Conservation (phyloP, 2,329 filamentous ascomycete species). For the Epichloe bromicola region DNA sequence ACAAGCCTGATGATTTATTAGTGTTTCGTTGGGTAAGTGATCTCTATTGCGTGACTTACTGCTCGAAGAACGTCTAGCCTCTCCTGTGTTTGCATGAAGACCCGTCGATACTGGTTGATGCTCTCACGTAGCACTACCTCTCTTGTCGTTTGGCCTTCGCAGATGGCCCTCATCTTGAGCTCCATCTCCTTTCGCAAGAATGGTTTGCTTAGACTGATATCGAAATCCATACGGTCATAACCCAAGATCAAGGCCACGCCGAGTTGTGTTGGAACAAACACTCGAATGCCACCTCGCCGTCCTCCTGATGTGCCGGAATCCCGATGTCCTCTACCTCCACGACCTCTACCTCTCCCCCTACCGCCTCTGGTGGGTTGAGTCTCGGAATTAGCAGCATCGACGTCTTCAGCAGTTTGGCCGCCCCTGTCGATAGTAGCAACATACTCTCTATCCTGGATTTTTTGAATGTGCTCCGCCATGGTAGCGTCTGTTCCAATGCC, state of each 20-base stretch:
- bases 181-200: conserved; percentile 98
- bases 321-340: conserved; percentile 26
- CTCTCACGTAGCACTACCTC: conserved; percentile 69
- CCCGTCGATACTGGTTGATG: conserved; percentile 71
- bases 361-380: conserved; percentile 24
- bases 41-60: conserved; percentile 31
- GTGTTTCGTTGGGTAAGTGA: background rate
- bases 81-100: conserved; percentile 71
- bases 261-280: conserved; percentile 86
- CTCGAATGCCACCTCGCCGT: conserved; percentile 46
- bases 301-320: conserved; percentile 30
- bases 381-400: conserved; percentile 20
- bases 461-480: conserved; percentile 97
- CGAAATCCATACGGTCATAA: conserved; percentile 87
- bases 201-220: conserved; percentile 86
- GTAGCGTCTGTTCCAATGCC: conserved; percentile 97
- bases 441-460: conserved; percentile 84
- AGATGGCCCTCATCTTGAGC: conserved; percentile 90
- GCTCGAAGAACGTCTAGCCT: conserved; percentile 54
- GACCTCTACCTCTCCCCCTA: conserved; percentile 35
- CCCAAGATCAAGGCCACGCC: conserved; percentile 87
- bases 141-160: conserved; percentile 68
- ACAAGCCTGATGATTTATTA: conserved; percentile 18
- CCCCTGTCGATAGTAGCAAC: conserved; percentile 49
- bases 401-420: conserved; percentile 24